Evolutionary conservation across 768 basidiomycete species (phyloP), one percentile per base, ranked within the genome.

Genomic region (Termitomyces sp.): DNA sequence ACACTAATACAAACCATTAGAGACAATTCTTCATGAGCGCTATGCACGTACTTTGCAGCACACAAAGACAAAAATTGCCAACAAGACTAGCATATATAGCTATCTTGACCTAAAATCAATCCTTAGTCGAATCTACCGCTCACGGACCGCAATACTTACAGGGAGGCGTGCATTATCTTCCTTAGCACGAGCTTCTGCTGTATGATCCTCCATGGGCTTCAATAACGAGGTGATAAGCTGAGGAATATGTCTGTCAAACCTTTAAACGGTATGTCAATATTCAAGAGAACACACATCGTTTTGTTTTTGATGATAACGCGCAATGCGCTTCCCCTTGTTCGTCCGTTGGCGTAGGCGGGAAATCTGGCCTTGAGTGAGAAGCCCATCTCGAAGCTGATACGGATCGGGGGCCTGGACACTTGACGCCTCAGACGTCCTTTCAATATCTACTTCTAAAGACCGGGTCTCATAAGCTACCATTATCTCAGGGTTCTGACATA

Each of bases 161-260:
- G 87, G 78, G 48, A 91, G 64, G 20, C 89, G 86, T 37, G 81
- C 76, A 31, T 79, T 78, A 36, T 87, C 82, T 68, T 87, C 88
- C 33, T 86, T 84, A 13, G 80, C 77, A 59, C 77, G 81, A 16
- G 93, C 94, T 64, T 96, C 92, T 51, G 84, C 81, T 0, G 92
- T 92, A 66, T 94, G 90, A 34, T 88, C 86, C 36, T 93, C 90
- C 83, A 98, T 88, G 0, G 94, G 83, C 71, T 96, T 97, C 34
- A 98, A 80, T 60, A 98, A 73, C n/a, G 84, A 81, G n/a, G 74
- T 68, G 60, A 98, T 96, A 58, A 94, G 87, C 90, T 96, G 65
- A 37, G 29, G 7, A 5, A 39, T 12, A 37, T 42, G 4, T 33
- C 15, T 26, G 52, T 51, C 2, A 22, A n/a, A 4, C 4, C 28